phyloP scores from a whole-genome alignment of 2,329 filamentous ascomycete genomes.

The Plectosphaerella plurivora region DNA sequence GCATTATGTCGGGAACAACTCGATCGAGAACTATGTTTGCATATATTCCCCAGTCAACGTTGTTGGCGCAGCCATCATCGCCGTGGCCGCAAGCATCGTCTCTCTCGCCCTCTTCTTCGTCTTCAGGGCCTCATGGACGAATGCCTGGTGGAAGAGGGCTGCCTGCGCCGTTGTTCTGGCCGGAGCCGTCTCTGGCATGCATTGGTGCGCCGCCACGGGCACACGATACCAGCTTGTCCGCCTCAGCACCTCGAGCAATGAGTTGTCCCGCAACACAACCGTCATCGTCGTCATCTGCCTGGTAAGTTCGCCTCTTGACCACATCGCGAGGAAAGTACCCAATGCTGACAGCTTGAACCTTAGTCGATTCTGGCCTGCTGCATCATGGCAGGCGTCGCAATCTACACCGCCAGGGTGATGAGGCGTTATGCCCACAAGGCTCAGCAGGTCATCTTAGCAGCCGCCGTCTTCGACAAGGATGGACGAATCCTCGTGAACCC shows the following conservation, averaged over 20 bases:
- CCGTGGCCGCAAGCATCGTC: constrained; percentile 64
- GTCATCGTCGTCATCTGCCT: constrained; percentile 70
- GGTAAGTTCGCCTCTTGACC: constrained; percentile 37
- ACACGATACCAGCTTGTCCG: constrained; percentile 60
- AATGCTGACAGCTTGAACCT: background rate
- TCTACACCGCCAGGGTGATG: constrained; percentile 48
- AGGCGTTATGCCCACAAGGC: constrained; percentile 53
- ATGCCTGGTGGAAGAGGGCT: constrained; percentile 70
- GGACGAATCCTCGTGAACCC: constrained; percentile 66
- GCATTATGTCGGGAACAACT: constrained; percentile 85
- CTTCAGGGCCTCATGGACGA: constrained; percentile 71
- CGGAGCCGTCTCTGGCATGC: constrained; percentile 77
- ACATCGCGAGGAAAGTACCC: background rate
- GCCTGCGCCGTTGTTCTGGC: constrained; percentile 65
- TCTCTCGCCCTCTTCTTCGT: constrained; percentile 76
- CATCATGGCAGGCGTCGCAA: constrained; percentile 50
- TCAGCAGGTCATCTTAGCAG: constrained; percentile 54
- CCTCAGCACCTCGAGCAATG: constrained; percentile 31
- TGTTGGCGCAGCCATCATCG: constrained; percentile 66
- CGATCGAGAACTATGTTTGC: constrained; percentile 72
- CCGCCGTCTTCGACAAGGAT: constrained; percentile 62
- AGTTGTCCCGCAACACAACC: constrained; percentile 57
- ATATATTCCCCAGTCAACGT: constrained; percentile 57
- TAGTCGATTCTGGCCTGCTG: constrained; percentile 60
- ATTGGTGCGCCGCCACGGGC: constrained; percentile 74